Evolutionary conservation across 2,329 filamentous ascomycete species (phyloP).

Genomic region (Pleoardoris graminearum): DNA sequence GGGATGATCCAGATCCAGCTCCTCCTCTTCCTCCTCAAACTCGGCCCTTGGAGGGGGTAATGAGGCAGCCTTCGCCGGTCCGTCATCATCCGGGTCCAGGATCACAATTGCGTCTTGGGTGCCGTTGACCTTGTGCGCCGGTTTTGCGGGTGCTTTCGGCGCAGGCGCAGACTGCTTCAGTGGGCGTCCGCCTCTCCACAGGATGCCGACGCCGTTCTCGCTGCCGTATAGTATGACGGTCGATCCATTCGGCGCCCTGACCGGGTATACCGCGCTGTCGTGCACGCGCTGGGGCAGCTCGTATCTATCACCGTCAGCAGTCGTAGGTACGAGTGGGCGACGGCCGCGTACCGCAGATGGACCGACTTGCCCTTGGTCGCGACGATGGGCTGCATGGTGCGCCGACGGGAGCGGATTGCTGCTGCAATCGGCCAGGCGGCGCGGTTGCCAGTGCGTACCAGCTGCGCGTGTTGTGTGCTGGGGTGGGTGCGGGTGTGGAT

Average conservation of each 20-base stretch:
- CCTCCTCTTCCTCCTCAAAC: slow-evolving; percentile 60
- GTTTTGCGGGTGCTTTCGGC: slow-evolving; percentile 36
- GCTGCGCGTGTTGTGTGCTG: neutral
- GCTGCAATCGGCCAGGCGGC: neutral
- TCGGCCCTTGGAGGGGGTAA: slow-evolving; percentile 39
- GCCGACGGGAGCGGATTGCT: slow-evolving; percentile 1
- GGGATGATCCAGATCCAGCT: slow-evolving; percentile 60
- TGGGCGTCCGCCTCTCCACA: slow-evolving; percentile 63
- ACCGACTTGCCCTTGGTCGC: slow-evolving; percentile 37
- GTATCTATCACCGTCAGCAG: slow-evolving; percentile 52
- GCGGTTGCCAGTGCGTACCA: neutral
- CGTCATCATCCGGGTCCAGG: slow-evolving; percentile 61
- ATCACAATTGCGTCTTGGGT: slow-evolving; percentile 56
- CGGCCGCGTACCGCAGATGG: slow-evolving; percentile 33
- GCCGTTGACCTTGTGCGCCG: slow-evolving; percentile 47
- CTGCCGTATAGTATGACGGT: slow-evolving; percentile 64
- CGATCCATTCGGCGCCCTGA: slow-evolving; percentile 63
- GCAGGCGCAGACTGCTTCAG: slow-evolving; percentile 44
- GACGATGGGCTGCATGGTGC: slow-evolving; percentile 73
- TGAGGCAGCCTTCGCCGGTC: slow-evolving; percentile 33
- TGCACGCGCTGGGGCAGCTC: slow-evolving; percentile 62
- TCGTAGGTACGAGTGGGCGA: neutral
- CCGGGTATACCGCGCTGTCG: slow-evolving; percentile 60
- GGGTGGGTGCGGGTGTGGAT: neutral
- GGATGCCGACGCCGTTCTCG: slow-evolving; percentile 59